phyloP scores from a whole-genome alignment of 208 protist species.

The Crithidia expoeki region DNA sequence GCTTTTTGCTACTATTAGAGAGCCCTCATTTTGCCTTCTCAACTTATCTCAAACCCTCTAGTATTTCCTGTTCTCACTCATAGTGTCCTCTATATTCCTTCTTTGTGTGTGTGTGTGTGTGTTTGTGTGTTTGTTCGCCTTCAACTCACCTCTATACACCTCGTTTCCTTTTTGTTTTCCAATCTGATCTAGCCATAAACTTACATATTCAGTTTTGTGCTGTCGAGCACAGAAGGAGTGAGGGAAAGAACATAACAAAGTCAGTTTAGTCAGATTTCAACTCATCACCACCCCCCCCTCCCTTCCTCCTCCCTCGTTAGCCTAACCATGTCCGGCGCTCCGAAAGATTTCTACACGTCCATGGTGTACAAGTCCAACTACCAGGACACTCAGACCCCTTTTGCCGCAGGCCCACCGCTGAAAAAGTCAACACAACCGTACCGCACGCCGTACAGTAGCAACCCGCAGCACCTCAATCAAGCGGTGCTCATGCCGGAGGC shows the following conservation, averaged over 20 bases:
- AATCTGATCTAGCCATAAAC: background rate
- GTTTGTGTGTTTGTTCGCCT: background rate
- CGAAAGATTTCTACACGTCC: slow-evolving; percentile 53
- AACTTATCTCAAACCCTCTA: background rate
- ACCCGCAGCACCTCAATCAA: background rate
- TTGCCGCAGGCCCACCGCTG: background rate
- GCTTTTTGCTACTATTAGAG: background rate
- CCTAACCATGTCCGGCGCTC: slow-evolving; percentile 29
- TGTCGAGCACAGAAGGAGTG: no score
- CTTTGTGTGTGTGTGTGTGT: background rate
- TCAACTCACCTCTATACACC: background rate
- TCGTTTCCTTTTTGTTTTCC: slow-evolving; percentile 1
- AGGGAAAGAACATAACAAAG: no score
- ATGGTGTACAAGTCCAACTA: slow-evolving; percentile 64
- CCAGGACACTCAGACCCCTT: slow-evolving; percentile 21
- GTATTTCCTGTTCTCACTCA: slow-evolving; percentile 2
- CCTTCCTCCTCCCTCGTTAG: background rate
- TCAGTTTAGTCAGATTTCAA: no score
- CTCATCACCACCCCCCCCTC: background rate
- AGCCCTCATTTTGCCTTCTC: background rate
- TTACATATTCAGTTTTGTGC: background rate
- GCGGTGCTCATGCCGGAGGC: background rate
- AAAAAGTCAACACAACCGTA: slow-evolving; percentile 29
- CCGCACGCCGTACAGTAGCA: slow-evolving; percentile 29
- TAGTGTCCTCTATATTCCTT: background rate